Percentiles rank a stretch among this genome's conserved stretches.
Evolutionary conservation across 225 moss, liverwort and hornwort species (phyloP).

Genomic region (Sphagnum contortum): DNA sequence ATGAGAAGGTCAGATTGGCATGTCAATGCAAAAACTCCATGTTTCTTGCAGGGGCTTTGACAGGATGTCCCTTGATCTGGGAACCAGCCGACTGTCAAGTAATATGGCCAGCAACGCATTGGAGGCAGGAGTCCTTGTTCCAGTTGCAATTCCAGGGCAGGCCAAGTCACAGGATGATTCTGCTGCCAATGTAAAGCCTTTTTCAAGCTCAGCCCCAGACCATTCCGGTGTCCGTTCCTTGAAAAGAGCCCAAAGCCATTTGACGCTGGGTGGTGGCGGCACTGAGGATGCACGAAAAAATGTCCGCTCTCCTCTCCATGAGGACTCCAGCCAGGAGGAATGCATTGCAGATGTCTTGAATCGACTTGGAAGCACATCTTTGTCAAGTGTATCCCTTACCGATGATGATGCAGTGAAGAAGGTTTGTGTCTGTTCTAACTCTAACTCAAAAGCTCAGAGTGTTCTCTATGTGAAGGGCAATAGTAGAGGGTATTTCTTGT

Average conservation of each 20-base stretch:
- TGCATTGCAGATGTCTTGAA: conserved; percentile 69
- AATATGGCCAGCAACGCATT: conserved; percentile 36
- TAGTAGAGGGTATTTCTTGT: too few species aligned
- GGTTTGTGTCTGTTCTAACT: conserved; percentile 20
- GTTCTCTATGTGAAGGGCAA: too few species aligned
- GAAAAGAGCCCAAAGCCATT: conserved; percentile 89
- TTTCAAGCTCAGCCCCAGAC: conserved; percentile 28
- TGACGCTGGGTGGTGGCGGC: conserved; percentile 58
- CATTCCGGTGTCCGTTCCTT: conserved; percentile 15
- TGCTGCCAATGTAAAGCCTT: conserved; percentile 51
- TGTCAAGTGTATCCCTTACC: conserved; percentile 47
- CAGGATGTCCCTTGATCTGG: conserved; percentile 93
- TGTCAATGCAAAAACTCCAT: neutral
- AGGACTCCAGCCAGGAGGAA: conserved; percentile 37
- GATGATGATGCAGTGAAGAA: conserved; percentile 82
- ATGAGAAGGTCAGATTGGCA: too few species aligned
- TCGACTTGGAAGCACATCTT: conserved; percentile 51
- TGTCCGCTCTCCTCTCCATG: conserved; percentile 28
- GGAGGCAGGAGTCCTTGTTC: conserved; percentile 30
- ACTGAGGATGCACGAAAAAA: conserved; percentile 53
- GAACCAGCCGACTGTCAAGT: conserved; percentile 39
- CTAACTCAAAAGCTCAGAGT: too few species aligned
- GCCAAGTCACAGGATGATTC: conserved; percentile 36
- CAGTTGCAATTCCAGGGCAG: conserved; percentile 21
- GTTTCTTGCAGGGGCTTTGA: conserved; percentile 6